Conservation (phyloP, 352 stramenopile species). For the Pythium vanterpoolii region DNA sequence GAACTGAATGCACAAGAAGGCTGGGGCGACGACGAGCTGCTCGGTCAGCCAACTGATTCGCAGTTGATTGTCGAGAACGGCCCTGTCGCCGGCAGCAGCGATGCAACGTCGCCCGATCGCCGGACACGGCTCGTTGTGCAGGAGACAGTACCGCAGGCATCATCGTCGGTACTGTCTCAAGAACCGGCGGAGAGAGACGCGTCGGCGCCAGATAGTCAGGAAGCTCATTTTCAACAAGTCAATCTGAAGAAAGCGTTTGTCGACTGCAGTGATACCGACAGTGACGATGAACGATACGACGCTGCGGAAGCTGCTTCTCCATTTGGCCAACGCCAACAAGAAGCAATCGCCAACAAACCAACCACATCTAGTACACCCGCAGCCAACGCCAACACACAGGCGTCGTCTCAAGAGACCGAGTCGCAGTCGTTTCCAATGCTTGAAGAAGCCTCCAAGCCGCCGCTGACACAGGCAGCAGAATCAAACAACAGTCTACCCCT, state of each 20-base stretch:
- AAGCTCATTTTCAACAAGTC: constrained; percentile 43
- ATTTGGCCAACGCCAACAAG: constrained; percentile 17
- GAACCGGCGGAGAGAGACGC: neutral
- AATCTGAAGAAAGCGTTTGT: constrained; percentile 53
- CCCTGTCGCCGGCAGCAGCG: constrained; percentile 14
- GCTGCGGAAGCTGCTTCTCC: neutral
- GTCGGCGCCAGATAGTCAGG: constrained; percentile 29
- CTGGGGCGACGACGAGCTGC: constrained; percentile 28
- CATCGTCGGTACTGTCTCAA: neutral
- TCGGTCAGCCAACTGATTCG: constrained; percentile 42
- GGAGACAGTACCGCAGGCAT: constrained; percentile 4
- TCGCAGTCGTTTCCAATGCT: neutral
- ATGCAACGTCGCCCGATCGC: neutral
- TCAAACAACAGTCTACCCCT: neutral
- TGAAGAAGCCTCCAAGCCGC: neutral
- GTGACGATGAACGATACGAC: constrained; percentile 28
- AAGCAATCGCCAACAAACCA: neutral
- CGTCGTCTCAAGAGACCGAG: neutral
- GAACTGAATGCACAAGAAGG: constrained; percentile 52
- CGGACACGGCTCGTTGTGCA: constrained; percentile 6
- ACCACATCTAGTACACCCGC: neutral
- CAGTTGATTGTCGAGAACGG: constrained; percentile 74
- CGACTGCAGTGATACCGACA: constrained; percentile 45
- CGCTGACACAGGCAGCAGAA: neutral
- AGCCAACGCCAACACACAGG: neutral